phyloP scores from a whole-genome alignment of 805 yeast genomes.

The Kuraishia borneana region DNA sequence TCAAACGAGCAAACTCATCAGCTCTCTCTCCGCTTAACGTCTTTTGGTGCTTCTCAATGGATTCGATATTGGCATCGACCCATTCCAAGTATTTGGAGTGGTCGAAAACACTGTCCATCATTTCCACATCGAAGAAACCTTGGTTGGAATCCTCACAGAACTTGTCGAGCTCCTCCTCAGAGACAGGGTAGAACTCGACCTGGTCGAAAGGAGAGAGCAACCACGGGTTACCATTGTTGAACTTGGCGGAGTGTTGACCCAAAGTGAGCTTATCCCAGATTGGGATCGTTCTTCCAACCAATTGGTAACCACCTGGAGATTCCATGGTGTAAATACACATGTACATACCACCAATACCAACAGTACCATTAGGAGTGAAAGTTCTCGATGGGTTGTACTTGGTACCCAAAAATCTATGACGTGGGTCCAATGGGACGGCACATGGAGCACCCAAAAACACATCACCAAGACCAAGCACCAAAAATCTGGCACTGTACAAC shows the following conservation, averaged over 20 bases:
- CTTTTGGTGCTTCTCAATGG: constrained; percentile 58
- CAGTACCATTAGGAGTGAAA: constrained; percentile 92
- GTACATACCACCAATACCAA: constrained; percentile 97
- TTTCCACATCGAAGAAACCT: constrained; percentile 69
- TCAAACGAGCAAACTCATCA: constrained; percentile 76
- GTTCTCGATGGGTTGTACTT: constrained; percentile 96
- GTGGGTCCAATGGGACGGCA: constrained; percentile 96
- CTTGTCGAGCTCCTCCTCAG: constrained; percentile 70
- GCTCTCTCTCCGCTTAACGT: constrained; percentile 71
- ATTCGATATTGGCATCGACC: constrained; percentile 61
- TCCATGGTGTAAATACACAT: constrained; percentile 98
- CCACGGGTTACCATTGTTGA: constrained; percentile 61
- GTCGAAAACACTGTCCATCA: constrained; percentile 72
- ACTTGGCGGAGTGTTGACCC: constrained; percentile 45
- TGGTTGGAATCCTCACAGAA: constrained; percentile 64
- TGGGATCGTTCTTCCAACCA: constrained; percentile 93
- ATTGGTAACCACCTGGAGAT: constrained; percentile 97
- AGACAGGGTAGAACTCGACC: constrained; percentile 86
- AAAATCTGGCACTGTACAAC: constrained; percentile 80
- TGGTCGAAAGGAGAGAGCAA: constrained; percentile 86
- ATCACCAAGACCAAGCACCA: constrained; percentile 94
- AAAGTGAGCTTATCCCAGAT: constrained; percentile 92
- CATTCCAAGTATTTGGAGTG: constrained; percentile 69
- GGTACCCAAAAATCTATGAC: constrained; percentile 85
- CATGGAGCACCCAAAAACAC: constrained; percentile 98